Conservation (phyloP, 331 rosid genomes). For the Dryas integrifolia region DNA sequence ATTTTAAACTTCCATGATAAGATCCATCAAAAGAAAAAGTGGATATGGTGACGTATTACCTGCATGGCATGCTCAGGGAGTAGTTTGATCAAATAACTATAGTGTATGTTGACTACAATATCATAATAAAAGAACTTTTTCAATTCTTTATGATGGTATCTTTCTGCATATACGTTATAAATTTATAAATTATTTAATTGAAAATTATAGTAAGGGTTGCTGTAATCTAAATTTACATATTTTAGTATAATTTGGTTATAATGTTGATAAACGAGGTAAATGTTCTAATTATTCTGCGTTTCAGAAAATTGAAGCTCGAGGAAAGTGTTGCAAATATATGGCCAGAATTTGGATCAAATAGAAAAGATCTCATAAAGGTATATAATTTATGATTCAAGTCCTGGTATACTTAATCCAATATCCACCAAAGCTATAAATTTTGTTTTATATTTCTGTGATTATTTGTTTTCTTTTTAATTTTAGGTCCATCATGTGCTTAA, state of each 20-base stretch:
- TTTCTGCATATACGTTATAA: neutral
- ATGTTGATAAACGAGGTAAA: neutral
- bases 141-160: neutral
- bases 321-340: constrained; percentile 78
- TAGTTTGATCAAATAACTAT: neutral
- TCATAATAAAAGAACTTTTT: neutral
- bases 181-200: neutral
- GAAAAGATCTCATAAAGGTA: constrained; percentile 81
- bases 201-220: neutral
- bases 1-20: neutral
- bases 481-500: constrained; percentile 97
- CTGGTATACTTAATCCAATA: neutral
- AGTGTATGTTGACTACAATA: neutral
- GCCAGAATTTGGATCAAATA: constrained; percentile 85
- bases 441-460: constrained; percentile 9
- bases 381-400: constrained; percentile 23
- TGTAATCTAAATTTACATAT: neutral
- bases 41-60: neutral
- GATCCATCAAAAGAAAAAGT: neutral
- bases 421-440: neutral
- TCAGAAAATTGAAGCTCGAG: constrained; percentile 65
- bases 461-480: neutral
- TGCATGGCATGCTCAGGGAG: neutral
- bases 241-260: neutral
- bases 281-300: neutral